A percentile compares a stretch with the other conserved stretches of the same genome.
phyloP scores from a whole-genome alignment of 768 basidiomycete species.

The Dacryopinax spathularia region DNA sequence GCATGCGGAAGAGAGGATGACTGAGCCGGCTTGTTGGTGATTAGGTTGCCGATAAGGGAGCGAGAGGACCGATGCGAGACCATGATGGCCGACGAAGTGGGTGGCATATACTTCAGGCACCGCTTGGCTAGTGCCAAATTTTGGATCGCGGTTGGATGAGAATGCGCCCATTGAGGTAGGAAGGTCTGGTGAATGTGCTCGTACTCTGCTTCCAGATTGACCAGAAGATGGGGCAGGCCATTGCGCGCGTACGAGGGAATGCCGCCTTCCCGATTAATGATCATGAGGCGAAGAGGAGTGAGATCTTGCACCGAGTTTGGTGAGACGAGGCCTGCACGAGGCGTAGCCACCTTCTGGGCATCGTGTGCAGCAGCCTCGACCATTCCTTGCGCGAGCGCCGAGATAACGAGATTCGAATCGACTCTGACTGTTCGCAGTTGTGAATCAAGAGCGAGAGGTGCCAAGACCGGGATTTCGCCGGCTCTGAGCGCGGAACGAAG shows the following conservation, averaged over 20 bases:
- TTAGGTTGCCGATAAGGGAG: slow-evolving; percentile 88
- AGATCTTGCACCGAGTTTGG: slow-evolving; percentile 47
- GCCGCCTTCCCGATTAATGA: slow-evolving; percentile 93
- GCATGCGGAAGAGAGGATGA: slow-evolving; percentile 93
- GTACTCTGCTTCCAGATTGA: slow-evolving; percentile 84
- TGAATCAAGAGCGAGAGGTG: slow-evolving; percentile 85
- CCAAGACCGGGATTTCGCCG: slow-evolving; percentile 91
- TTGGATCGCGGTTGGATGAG: slow-evolving; percentile 71
- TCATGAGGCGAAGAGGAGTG: slow-evolving; percentile 88
- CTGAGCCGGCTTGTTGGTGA: slow-evolving; percentile 94
- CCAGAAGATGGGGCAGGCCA: slow-evolving; percentile 86
- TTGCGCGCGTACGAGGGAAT: slow-evolving; percentile 93
- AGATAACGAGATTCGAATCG: slow-evolving; percentile 75
- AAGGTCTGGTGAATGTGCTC: slow-evolving; percentile 78
- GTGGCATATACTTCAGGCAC: slow-evolving; percentile 85
- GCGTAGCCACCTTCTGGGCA: slow-evolving; percentile 7
- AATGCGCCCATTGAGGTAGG: slow-evolving; percentile 52
- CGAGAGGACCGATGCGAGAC: slow-evolving; percentile 94
- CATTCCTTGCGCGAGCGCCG: slow-evolving; percentile 79
- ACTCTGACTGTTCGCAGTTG: slow-evolving; percentile 75
- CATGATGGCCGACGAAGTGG: slow-evolving; percentile 85
- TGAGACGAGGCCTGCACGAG: slow-evolving; percentile 13
- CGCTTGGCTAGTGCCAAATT: slow-evolving; percentile 75
- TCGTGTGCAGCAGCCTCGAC: slow-evolving; percentile 27
- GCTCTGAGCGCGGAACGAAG: slow-evolving; percentile 80